phyloP scores from a whole-genome alignment of 2,329 filamentous ascomycete species.

The Penicillium sp. region DNA sequence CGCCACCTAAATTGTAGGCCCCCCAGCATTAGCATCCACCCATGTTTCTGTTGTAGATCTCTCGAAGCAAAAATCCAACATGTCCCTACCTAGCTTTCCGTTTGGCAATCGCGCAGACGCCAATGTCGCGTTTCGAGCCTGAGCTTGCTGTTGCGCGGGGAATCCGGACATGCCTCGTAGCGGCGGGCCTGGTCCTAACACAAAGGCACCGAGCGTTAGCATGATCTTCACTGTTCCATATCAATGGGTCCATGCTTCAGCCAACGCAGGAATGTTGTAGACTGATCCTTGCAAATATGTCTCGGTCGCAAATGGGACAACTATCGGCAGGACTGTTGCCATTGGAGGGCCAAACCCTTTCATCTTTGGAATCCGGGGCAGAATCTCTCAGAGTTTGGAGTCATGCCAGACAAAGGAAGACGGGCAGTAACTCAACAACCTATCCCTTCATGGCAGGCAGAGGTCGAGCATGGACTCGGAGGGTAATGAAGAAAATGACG shows the following conservation, averaged over 20 bases:
- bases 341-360: constrained; percentile 24
- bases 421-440: neutral
- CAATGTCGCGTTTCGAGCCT: constrained; percentile 52
- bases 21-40: constrained; percentile 29
- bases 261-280: constrained; percentile 19
- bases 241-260: constrained; percentile 14
- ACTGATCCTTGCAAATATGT: constrained; percentile 18
- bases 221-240: constrained; percentile 21
- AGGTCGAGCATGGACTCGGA: constrained; percentile 10
- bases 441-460: constrained; percentile 9
- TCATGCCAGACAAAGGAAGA: constrained; percentile 15
- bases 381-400: neutral
- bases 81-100: constrained; percentile 56
- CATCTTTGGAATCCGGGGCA: neutral
- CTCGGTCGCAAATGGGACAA: constrained; percentile 30
- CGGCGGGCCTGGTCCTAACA: constrained; percentile 52
- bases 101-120: constrained; percentile 57
- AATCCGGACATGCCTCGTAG: constrained; percentile 60
- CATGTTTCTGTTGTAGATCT: constrained; percentile 3
- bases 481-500: constrained; percentile 38
- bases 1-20: constrained; percentile 47
- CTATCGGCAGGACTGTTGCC: constrained; percentile 20
- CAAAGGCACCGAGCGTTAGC: constrained; percentile 19
- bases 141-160: constrained; percentile 55
- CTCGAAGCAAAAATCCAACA: neutral